Percentiles rank a stretch among this genome's conserved stretches.
Conservation (phyloP, 2,329 filamentous ascomycete genomes). For the Nannizziopsis barbatae region DNA sequence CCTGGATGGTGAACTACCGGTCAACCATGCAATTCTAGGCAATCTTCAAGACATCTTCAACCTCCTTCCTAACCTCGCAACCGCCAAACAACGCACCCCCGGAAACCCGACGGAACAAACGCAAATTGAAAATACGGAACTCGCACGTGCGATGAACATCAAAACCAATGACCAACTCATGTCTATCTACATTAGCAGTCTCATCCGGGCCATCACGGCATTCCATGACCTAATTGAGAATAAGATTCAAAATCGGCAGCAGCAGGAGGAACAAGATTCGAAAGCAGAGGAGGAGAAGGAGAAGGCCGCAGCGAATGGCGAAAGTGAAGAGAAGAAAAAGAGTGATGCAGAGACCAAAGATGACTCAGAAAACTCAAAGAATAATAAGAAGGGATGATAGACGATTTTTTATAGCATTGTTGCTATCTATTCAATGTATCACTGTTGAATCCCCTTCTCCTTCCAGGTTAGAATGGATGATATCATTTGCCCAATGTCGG, state of each 20-base stretch:
- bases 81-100: slow-evolving; percentile 48
- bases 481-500: too few species aligned
- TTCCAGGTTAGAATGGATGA: neutral
- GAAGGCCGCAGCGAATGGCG: slow-evolving; percentile 30
- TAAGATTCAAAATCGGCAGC: slow-evolving; percentile 98
- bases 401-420: neutral
- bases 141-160: slow-evolving; percentile 93
- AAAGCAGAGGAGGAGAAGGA: slow-evolving; percentile 58
- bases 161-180: slow-evolving; percentile 99
- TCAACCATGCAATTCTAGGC: slow-evolving; percentile 94
- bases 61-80: slow-evolving; percentile 87
- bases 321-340: slow-evolving; percentile 41
- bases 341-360: slow-evolving; percentile 45
- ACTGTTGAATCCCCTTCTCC: neutral
- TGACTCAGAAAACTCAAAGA: slow-evolving; percentile 44
- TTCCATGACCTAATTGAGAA: slow-evolving; percentile 99
- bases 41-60: slow-evolving; percentile 99
- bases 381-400: slow-evolving; percentile 52
- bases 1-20: slow-evolving; percentile 77
- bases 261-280: slow-evolving; percentile 85
- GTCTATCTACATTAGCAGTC: slow-evolving; percentile 91
- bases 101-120: slow-evolving; percentile 47
- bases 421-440: neutral
- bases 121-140: slow-evolving; percentile 60
- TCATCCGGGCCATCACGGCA: slow-evolving; percentile 94